These are phyloP conservation scores for Alternaria sp. DNA, from an alignment of 2,329 filamentous ascomycete genomes.

Conservation along the genomic window DNA sequence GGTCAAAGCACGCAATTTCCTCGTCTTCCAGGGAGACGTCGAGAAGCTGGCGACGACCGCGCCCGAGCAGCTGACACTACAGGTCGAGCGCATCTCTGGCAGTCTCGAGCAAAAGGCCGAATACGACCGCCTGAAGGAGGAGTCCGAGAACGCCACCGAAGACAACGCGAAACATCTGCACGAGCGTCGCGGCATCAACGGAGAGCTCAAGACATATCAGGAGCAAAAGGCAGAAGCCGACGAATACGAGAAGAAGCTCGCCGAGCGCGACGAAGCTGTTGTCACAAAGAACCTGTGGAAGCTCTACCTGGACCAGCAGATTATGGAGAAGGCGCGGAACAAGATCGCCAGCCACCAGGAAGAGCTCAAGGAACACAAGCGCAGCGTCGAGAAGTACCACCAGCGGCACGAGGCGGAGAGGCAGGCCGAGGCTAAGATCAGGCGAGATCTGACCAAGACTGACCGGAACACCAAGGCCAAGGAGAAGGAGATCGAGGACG, in stretches of 20 bases:
- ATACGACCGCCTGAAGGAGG: constrained; percentile 87
- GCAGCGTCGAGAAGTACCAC: constrained; percentile 86
- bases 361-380: constrained; percentile 89
- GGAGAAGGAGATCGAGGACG: constrained; percentile 85
- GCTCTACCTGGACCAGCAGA: constrained; percentile 89
- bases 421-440: constrained; percentile 79
- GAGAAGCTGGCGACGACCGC: constrained; percentile 96
- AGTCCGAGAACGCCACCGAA: constrained; percentile 85
- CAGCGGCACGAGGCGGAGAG: constrained; percentile 79
- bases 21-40: constrained; percentile 98
- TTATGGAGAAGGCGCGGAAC: constrained; percentile 88
- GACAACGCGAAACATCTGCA: constrained; percentile 89
- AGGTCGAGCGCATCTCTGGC: constrained; percentile 97
- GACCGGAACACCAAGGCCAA: constrained; percentile 85
- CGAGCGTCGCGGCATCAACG: constrained; percentile 90
- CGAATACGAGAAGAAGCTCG: constrained; percentile 86
- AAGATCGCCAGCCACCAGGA: constrained; percentile 94
- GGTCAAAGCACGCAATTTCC: constrained; percentile 96
- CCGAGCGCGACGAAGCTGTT: constrained; percentile 88
- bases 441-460: constrained; percentile 77
- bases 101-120: constrained; percentile 93
- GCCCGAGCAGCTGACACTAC: constrained; percentile 86
- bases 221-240: constrained; percentile 97
- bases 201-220: constrained; percentile 96
- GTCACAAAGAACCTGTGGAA: constrained; percentile 97